Conservation (phyloP, 768 basidiomycete species). For the Pleurotus pulmonarius region DNA sequence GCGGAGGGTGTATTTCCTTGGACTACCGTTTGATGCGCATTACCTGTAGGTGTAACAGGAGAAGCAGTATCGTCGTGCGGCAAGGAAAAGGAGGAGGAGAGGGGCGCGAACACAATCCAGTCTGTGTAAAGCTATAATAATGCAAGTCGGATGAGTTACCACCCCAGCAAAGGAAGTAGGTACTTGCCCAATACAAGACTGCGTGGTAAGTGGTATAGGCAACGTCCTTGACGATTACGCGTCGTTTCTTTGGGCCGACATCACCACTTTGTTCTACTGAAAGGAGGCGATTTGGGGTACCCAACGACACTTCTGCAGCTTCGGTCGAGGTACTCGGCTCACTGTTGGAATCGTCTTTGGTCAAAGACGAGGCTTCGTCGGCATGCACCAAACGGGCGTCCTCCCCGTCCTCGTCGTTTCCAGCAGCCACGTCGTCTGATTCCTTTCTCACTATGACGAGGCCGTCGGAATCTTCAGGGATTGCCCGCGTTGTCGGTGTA, state of each 20-base stretch:
- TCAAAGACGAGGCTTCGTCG: too few species aligned
- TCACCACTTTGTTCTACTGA: background rate
- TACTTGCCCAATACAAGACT: slow-evolving; percentile 70
- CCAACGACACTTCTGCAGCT: too few species aligned
- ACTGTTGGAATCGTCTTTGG: too few species aligned
- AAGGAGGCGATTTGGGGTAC: too few species aligned
- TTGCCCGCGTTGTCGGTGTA: too few species aligned
- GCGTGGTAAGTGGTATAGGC: slow-evolving; percentile 43
- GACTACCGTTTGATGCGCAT: background rate
- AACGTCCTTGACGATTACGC: slow-evolving; percentile 46
- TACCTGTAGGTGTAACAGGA: background rate
- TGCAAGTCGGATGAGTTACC: slow-evolving; percentile 1
- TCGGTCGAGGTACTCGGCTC: too few species aligned
- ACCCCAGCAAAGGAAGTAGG: background rate
- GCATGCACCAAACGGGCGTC: background rate
- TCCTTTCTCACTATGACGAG: too few species aligned
- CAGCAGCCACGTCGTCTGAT: slow-evolving; percentile 15
- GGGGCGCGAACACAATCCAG: slow-evolving; percentile 76
- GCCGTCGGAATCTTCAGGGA: too few species aligned
- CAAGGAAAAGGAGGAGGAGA: slow-evolving; percentile 63
- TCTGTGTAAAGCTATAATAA: slow-evolving; percentile 74
- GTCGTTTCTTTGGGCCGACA: slow-evolving; percentile 15
- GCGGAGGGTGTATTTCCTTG: background rate
- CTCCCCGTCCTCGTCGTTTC: slow-evolving; percentile 42
- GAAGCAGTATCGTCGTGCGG: slow-evolving; percentile 23